phyloP scores from a whole-genome alignment of 495 filamentous ascomycete genomes.

The Penicillium tannophilum region DNA sequence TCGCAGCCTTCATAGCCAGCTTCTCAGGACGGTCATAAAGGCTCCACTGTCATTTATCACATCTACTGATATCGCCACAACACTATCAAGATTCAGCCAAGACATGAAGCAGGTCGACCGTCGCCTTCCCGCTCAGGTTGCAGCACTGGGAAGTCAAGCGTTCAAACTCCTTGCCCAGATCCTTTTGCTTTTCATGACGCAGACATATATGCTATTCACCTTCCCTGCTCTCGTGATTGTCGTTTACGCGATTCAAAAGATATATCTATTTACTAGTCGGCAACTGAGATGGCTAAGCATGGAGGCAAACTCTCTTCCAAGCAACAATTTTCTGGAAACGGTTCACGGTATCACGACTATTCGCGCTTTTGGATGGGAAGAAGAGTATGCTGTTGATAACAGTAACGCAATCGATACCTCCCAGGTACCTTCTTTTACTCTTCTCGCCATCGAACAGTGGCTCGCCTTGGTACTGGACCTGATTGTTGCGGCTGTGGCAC shows the following conservation, averaged over 20 bases:
- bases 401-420: constrained; percentile 58
- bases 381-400: constrained; percentile 31
- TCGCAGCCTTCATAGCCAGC: background rate
- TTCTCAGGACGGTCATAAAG: background rate
- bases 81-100: constrained; percentile 1
- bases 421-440: constrained; percentile 56
- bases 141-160: background rate
- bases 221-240: background rate
- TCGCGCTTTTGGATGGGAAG: constrained; percentile 63
- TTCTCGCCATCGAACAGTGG: constrained; percentile 68
- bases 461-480: constrained; percentile 64
- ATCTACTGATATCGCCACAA: background rate
- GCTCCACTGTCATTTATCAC: background rate
- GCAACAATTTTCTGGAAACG: constrained; percentile 15
- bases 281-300: background rate
- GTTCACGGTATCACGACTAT: constrained; percentile 68
- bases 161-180: background rate
- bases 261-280: background rate
- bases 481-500: constrained; percentile 40
- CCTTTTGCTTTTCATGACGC: background rate
- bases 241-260: background rate
- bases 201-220: background rate
- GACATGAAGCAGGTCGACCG: constrained; percentile 6
- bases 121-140: background rate
- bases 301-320: background rate